Base-by-base conservation (phyloP, 345 rosid species). In the Schrenkiella parvula region DNA sequence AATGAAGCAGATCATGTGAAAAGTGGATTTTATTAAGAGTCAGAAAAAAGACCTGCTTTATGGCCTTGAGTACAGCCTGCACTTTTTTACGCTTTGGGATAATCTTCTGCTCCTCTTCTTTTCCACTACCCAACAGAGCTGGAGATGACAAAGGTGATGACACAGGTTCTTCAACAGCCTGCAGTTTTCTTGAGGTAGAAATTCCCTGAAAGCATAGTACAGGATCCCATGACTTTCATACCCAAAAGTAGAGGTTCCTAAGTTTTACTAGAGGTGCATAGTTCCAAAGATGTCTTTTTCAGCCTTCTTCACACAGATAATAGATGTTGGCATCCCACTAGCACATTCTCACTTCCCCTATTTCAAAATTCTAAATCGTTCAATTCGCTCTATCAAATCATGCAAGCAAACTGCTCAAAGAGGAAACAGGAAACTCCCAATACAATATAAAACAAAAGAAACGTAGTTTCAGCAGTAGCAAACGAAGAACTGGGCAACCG, bases 31-130 rank as follows among this genome's bases (percentile, higher is more conserved):
- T 48, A 8, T 9, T 17, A 31, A 26, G n/a, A 17, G 60, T 44
- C 5, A 15, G 6, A 55, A 54, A 22, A 5, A 13, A 37, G 56
- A 89, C 96, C 95, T 88, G 95, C 71, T 91, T 91, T 72, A 91
- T 91, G 75, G 90, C 91, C 86, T 89, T 95, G 11, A 89, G 68
- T 44, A 89, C 82, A 47, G 92, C 99, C 72, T 91, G 96, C 76
- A 95, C 99, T 65, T 74, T 83, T 22, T 82, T 37, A 44, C 88
- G 85, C 84, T 86, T 95, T 26, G 85, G 47, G 32, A 71, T 73
- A 70, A 77, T 82, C 79, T 84, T 89, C 72, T 87, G 86, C 66
- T 83, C 88, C 63, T 87, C 90, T 75, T 78, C 66, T 68, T 85
- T 82, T 57, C 95, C 92, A 73, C 81, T 79, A 53, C 66, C 70